phyloP scores from a whole-genome alignment of 2,329 filamentous ascomycete genomes.

The Aspergillus novoparasiticus region DNA sequence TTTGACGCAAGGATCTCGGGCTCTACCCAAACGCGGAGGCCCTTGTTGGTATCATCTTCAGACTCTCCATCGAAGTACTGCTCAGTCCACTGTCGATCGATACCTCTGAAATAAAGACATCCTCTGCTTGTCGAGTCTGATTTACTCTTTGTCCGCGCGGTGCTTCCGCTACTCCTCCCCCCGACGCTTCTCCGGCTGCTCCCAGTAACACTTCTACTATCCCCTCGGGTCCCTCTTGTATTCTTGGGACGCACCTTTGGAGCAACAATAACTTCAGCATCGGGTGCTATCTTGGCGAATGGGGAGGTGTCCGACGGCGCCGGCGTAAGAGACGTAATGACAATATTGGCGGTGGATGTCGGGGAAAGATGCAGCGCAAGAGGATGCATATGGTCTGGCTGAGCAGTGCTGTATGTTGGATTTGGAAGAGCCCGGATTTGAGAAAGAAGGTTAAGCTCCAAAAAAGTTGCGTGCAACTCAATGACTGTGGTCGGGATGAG shows the following conservation, averaged over 20 bases:
- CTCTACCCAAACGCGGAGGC: slow-evolving; percentile 82
- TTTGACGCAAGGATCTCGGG: slow-evolving; percentile 72
- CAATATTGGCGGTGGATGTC: slow-evolving; percentile 91
- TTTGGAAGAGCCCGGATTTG: slow-evolving; percentile 95
- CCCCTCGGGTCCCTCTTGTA: slow-evolving; percentile 63
- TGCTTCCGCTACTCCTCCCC: slow-evolving; percentile 73
- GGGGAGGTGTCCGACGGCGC: slow-evolving; percentile 66
- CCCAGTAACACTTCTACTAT: slow-evolving; percentile 78
- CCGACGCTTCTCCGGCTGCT: slow-evolving; percentile 73
- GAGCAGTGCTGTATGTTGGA: slow-evolving; percentile 64
- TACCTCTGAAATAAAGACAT: slow-evolving; percentile 73
- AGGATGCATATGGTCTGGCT: slow-evolving; percentile 67
- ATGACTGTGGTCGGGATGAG: slow-evolving; percentile 61
- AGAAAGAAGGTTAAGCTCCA: slow-evolving; percentile 88
- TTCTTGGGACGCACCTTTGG: slow-evolving; percentile 81
- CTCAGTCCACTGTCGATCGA: slow-evolving; percentile 69
- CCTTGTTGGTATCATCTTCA: slow-evolving; percentile 56
- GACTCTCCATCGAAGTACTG: slow-evolving; percentile 78
- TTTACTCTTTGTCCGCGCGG: slow-evolving; percentile 60
- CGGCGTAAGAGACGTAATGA: slow-evolving; percentile 80
- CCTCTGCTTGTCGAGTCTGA: slow-evolving; percentile 63
- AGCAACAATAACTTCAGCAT: slow-evolving; percentile 95
- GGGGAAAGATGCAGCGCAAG: slow-evolving; percentile 91
- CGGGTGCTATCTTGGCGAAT: slow-evolving; percentile 90
- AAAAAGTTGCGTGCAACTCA: slow-evolving; percentile 91